Evolutionary conservation across 768 basidiomycete species (phyloP).

Genomic region (Russula sp.): DNA sequence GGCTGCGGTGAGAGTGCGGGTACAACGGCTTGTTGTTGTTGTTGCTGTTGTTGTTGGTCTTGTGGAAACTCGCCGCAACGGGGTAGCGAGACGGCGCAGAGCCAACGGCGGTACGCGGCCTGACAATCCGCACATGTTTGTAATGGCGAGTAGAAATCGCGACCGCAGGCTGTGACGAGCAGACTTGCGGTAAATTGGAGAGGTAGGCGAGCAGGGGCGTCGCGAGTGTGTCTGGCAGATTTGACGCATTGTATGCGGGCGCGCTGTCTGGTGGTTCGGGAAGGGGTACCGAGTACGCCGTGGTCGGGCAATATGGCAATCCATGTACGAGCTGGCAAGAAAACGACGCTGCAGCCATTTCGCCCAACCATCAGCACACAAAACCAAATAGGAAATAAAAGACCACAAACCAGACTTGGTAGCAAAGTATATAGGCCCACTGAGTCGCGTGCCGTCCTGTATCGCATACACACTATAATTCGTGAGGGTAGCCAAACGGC

Average conservation of each 20-base stretch:
- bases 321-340: constrained; percentile 66
- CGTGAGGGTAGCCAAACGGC: constrained; percentile 55
- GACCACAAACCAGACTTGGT: constrained; percentile 57
- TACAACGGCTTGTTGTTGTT: constrained; percentile 26
- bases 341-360: constrained; percentile 57
- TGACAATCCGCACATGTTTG: constrained; percentile 76
- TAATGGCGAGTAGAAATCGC: constrained; percentile 75
- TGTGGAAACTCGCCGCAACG: constrained; percentile 61
- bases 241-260: constrained; percentile 48
- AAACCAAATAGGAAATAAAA: background rate
- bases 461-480: constrained; percentile 79
- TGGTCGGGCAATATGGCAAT: constrained; percentile 70
- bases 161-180: constrained; percentile 71
- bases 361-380: constrained; percentile 4
- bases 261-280: constrained; percentile 46
- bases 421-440: constrained; percentile 64
- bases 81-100: constrained; percentile 70
- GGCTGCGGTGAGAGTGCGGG: constrained; percentile 49
- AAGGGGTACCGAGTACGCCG: constrained; percentile 68
- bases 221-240: constrained; percentile 50
- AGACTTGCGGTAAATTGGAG: constrained; percentile 69
- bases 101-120: constrained; percentile 69
- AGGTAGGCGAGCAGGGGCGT: constrained; percentile 55
- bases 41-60: constrained; percentile 37
- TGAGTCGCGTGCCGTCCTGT: constrained; percentile 53